phyloP scores from a whole-genome alignment of 2,329 filamentous ascomycete species.

The Endocalyx cinctus region DNA sequence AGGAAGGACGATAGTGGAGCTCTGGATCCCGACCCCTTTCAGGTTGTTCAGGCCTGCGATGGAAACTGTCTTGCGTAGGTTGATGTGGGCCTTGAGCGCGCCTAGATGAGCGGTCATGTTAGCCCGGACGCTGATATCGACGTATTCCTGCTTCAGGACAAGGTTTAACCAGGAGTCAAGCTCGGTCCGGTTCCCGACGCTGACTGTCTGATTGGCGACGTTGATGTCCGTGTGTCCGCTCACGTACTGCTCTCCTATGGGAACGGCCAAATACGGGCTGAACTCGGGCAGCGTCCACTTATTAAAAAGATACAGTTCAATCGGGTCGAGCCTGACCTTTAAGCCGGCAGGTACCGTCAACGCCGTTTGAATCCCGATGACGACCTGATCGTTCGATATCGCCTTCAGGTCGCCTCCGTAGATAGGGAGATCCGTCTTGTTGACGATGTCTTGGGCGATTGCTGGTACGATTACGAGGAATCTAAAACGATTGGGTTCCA shows the following conservation, averaged over 20 bases:
- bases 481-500: conserved; percentile 14
- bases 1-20: conserved; percentile 10
- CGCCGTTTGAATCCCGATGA: conserved; percentile 29
- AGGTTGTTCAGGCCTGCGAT: conserved; percentile 14
- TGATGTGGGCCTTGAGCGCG: conserved; percentile 25
- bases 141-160: conserved; percentile 2
- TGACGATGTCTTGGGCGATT: conserved; percentile 32
- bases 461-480: conserved; percentile 35
- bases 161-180: conserved; percentile 8
- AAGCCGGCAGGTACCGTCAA: conserved; percentile 30
- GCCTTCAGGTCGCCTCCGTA: conserved; percentile 29
- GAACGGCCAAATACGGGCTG: conserved; percentile 23
- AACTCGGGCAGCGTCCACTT: conserved; percentile 20
- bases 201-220: conserved; percentile 9
- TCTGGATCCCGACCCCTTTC: conserved; percentile 9
- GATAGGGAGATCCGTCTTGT: conserved; percentile 31
- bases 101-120: conserved; percentile 27
- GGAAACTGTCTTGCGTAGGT: conserved; percentile 27
- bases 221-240: conserved; percentile 24
- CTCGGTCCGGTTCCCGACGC: conserved; percentile 7
- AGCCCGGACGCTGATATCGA: conserved; percentile 8
- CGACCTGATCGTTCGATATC: conserved; percentile 26
- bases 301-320: conserved; percentile 29
- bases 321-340: conserved; percentile 30
- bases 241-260: conserved; percentile 20